Evolutionary conservation across 2,329 filamentous ascomycete genomes (phyloP).

Genomic region (Penicillium sp.): DNA sequence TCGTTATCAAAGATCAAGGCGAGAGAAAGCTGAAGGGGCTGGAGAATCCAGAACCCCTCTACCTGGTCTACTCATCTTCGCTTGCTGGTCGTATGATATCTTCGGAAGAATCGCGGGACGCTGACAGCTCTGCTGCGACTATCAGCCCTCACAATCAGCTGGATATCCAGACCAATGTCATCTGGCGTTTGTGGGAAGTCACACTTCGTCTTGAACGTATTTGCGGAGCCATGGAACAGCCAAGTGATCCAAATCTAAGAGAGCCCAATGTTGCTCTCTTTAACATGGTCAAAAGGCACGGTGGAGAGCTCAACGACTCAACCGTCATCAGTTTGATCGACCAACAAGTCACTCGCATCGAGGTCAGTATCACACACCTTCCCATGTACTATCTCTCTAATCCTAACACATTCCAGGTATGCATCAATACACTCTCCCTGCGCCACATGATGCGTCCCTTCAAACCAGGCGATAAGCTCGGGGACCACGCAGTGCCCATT

Average conservation of each 20-base stretch:
- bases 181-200: constrained; percentile 87
- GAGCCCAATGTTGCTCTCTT: constrained; percentile 79
- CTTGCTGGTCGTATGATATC: constrained; percentile 65
- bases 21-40: constrained; percentile 94
- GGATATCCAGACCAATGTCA: constrained; percentile 75
- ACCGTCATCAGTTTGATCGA: constrained; percentile 88
- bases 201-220: constrained; percentile 88
- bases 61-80: constrained; percentile 88
- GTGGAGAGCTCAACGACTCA: constrained; percentile 81
- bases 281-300: constrained; percentile 66
- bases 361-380: constrained; percentile 59
- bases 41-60: constrained; percentile 94
- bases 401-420: constrained; percentile 57
- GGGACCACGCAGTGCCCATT: constrained; percentile 76
- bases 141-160: constrained; percentile 62
- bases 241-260: constrained; percentile 60
- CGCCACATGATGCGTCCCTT: constrained; percentile 74
- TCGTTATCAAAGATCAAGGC: constrained; percentile 94
- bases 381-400: background rate
- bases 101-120: constrained; percentile 48
- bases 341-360: constrained; percentile 91
- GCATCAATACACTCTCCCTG: constrained; percentile 71
- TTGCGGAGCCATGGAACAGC: constrained; percentile 79
- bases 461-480: constrained; percentile 57
- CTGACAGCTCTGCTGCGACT: constrained; percentile 49